Conservation (phyloP, 108 stramenopile genomes). For the Cyclotella kingstonii region DNA sequence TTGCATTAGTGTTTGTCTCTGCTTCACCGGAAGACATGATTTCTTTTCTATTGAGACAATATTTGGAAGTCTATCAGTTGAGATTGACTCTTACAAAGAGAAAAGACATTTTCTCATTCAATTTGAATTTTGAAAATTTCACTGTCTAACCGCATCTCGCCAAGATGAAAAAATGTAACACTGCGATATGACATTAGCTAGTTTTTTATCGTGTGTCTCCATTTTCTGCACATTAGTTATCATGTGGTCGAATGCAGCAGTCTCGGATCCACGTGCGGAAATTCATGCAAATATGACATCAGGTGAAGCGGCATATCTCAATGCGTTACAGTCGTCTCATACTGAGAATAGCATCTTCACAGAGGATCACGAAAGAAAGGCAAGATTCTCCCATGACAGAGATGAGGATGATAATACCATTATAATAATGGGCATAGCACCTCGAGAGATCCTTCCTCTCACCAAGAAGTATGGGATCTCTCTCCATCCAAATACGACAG, state of each 20-base stretch:
- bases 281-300: constrained; percentile 4
- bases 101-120: too few species aligned
- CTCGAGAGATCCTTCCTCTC: too few species aligned
- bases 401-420: too few species aligned
- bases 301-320: constrained; percentile 8
- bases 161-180: too few species aligned
- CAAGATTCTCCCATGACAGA: too few species aligned
- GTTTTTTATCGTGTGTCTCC: too few species aligned
- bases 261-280: constrained; percentile 8
- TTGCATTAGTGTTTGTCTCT: neutral
- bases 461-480: neutral
- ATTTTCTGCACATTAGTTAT: too few species aligned
- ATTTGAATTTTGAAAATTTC: neutral
- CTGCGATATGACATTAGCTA: too few species aligned
- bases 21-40: too few species aligned
- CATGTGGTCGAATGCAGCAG: too few species aligned
- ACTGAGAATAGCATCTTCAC: neutral
- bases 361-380: neutral
- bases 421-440: too few species aligned
- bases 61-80: neutral
- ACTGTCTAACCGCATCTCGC: too few species aligned
- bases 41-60: neutral
- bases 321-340: neutral
- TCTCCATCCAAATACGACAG: constrained; percentile 1
- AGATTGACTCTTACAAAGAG: neutral